Evolutionary conservation across 1,139 yeast species (phyloP), one percentile per base, ranked within the genome.

Genomic region (Saccharomyces hybrid): DNA sequence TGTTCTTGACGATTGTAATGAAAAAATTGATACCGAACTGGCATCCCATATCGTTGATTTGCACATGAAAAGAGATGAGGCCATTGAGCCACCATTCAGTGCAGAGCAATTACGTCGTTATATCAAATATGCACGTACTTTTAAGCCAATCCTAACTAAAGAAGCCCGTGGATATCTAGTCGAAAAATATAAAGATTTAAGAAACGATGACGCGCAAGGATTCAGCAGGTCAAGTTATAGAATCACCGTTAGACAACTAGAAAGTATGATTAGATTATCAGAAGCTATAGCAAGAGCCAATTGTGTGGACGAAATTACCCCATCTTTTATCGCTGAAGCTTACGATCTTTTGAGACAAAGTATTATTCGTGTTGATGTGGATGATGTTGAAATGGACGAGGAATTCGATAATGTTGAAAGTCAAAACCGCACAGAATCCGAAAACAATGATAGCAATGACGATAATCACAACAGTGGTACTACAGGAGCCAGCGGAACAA

Each of bases 271-370:
- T 60, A 81, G 99, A 69, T 78, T 93, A 59, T 84, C 95, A 8
- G 99, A 93, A 71, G 99, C 97, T 1, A 93, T 93, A 72, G 99
- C 99, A 0, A 81, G 96, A 63, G 97, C 99, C 46, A 93, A 93
- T 71, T 93, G 99, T 73, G 87, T 93, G 9, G 95, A 88, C 61
- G 88, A 82, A 57, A 88, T 95, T 57, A 84, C 95, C 0, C 90
- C 96, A 27, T 79, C 81, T 47, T 88, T 90, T 70, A 98, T 93
- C 48, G 87, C 91, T 2, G 99, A 95, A 69, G 99, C 99, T 0
- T 91, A 87, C 70, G 95, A 88, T 64, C 76, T 93, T 58, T 77
- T 93, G 64, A 83, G 95, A 66, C 96, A 89, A 72, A 88, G 96
- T 48, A 91, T 93, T 58, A 89, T 93, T 62, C 83, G 95, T 61